These are phyloP conservation scores for Echinochloa phyllopogon DNA, from an alignment of 176 grass and related monocot species.

Conservation along the genomic window DNA sequence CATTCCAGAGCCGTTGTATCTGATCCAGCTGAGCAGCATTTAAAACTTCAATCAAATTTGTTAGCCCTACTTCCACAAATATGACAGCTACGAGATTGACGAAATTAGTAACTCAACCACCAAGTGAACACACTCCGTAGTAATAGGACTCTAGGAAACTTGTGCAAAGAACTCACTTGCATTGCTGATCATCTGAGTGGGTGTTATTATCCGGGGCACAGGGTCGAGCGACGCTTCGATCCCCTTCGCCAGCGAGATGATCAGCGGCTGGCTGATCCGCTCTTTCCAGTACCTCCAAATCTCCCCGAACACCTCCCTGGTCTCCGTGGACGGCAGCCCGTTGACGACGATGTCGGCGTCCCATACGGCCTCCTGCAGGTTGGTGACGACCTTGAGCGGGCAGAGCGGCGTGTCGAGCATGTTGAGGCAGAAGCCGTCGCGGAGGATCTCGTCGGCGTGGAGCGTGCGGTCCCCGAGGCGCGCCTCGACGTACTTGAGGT, in stretches of 20 bases:
- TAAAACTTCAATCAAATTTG: background rate
- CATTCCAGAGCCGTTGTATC: background rate
- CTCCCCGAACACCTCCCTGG: constrained; percentile 85
- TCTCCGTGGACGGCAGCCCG: constrained; percentile 87
- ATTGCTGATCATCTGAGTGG: constrained; percentile 90
- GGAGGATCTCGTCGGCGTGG: constrained; percentile 86
- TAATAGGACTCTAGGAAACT: too few species aligned
- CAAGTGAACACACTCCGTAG: background rate
- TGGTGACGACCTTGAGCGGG: constrained; percentile 96
- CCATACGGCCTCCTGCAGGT: constrained; percentile 97
- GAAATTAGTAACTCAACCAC: background rate
- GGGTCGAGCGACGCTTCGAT: constrained; percentile 87
- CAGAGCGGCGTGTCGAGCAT: constrained; percentile 96
- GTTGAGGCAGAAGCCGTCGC: constrained; percentile 92
- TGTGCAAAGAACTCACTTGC: constrained; percentile 61
- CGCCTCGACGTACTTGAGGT: constrained; percentile 94
- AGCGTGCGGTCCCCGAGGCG: constrained; percentile 88
- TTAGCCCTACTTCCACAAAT: constrained; percentile 8
- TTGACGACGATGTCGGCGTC: constrained; percentile 94
- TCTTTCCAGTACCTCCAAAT: constrained; percentile 88
- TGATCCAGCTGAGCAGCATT: constrained; percentile 17
- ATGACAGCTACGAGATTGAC: constrained; percentile 7
- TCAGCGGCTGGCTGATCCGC: constrained; percentile 63
- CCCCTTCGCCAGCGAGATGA: constrained; percentile 93
- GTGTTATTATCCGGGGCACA: constrained; percentile 85